Evolutionary conservation across 768 basidiomycete genomes (phyloP), one percentile per base, ranked within the genome.

Genomic region (Amanita rubescens): DNA sequence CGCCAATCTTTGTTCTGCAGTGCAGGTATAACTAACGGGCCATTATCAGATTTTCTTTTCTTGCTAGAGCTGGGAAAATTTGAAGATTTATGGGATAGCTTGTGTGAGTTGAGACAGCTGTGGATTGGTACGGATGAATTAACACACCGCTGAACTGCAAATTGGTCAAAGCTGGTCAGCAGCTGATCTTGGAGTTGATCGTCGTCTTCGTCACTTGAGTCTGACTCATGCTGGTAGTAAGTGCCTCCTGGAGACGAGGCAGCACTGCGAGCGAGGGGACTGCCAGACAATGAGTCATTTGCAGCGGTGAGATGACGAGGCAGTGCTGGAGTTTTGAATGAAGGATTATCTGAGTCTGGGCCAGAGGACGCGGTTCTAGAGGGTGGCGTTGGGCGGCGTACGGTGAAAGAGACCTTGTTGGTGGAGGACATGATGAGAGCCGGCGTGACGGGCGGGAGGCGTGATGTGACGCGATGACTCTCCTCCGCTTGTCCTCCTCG

Each of bases 1-100:
- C 91, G 75, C 95, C 95, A 99, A 64, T 99, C 94, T 24, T 82
- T 79, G 62, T 97, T 95, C 60, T 91, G 74, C 42, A 90, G 73
- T 1, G 91, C 75, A 14, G 94, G 85, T 42, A 99, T 98, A 34
- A 96, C 82, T 8, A 96, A 77, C 0, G 89, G 89, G 3, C 73
- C 79, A 37, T 79, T 64, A 10, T 76, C 69, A 48, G 65, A 72
- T 57, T 74, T 74, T 38, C 70, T 75, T 51, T 74, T 71, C 53
- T 73, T 75, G 58, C 71, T 69, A 27, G 77, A 60, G 52, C 78
- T 84, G 54, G 12, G 60, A 48, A 59, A 61, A 52, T 48, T 55
- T 53, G 54, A 58, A 57, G 51, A 58, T 54, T 54, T 62, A 55
- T 51, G 51, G 61, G 57, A 48, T 79, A 75, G 76, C 70, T 69